Evolutionary conservation across 306 rosid genomes (phyloP).

Genomic region (Prunus kanzakura): DNA sequence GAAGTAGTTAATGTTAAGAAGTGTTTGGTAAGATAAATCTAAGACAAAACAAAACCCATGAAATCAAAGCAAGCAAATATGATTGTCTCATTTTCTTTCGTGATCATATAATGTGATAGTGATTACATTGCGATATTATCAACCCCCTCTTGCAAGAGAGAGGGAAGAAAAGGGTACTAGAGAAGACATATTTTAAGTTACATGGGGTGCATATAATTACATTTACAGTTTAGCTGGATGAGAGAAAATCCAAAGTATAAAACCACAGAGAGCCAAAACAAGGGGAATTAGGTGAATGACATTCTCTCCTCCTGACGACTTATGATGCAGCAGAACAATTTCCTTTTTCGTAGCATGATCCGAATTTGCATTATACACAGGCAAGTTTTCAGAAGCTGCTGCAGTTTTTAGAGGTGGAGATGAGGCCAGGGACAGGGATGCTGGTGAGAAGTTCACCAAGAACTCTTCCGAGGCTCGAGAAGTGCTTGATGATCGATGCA

Average conservation of each 20-base stretch:
- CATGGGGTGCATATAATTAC: neutral
- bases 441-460: constrained; percentile 19
- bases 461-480: constrained; percentile 39
- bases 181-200: neutral
- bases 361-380: constrained; percentile 29
- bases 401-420: constrained; percentile 30
- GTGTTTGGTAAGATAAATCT: neutral
- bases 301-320: constrained; percentile 32
- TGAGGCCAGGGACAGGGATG: constrained; percentile 12
- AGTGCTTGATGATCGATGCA: constrained; percentile 42
- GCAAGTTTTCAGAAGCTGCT: constrained; percentile 39
- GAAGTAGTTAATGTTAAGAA: no score
- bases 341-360: constrained; percentile 47
- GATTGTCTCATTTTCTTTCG: neutral
- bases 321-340: constrained; percentile 16
- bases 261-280: constrained; percentile 55
- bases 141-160: no score
- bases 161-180: neutral
- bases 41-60: neutral
- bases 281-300: constrained; percentile 70
- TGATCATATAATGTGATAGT: neutral
- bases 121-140: neutral
- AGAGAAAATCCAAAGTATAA: constrained; percentile 78
- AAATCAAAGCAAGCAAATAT: neutral
- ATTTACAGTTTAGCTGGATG: constrained; percentile 1